These are phyloP conservation scores for Ustilago trichophora DNA, from an alignment of 1,284 basidiomycete genomes.

Conservation along the genomic window DNA sequence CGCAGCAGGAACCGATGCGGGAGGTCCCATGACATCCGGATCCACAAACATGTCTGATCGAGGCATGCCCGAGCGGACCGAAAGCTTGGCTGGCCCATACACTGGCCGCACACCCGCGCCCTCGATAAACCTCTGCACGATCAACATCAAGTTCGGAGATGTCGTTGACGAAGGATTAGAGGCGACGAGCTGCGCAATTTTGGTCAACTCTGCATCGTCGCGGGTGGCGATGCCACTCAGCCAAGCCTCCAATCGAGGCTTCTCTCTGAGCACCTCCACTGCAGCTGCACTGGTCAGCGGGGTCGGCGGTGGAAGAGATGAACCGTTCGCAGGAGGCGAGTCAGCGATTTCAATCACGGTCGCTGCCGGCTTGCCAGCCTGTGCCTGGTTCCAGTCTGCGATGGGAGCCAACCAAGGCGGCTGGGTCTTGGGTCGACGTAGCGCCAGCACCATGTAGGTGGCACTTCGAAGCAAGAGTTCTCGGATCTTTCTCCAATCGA, in stretches of 20 bases:
- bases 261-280: constrained; percentile 4
- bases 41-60: constrained; percentile 15
- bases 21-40: constrained; percentile 29
- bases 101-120: constrained; percentile 5
- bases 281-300: constrained; percentile 9
- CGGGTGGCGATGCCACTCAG: constrained; percentile 2
- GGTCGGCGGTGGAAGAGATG: background rate
- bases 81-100: constrained; percentile 18
- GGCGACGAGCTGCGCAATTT: constrained; percentile 16
- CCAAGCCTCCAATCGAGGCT: constrained; percentile 9
- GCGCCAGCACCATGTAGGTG: constrained; percentile 34
- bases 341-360: constrained; percentile 20
- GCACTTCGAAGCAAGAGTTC: constrained; percentile 34
- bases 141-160: constrained; percentile 19
- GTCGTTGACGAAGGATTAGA: constrained; percentile 20
- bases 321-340: constrained; percentile 6
- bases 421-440: constrained; percentile 24
- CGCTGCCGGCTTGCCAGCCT: constrained; percentile 1
- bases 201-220: constrained; percentile 28
- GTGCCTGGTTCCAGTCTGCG: constrained; percentile 16
- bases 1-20: background rate
- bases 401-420: constrained; percentile 26
- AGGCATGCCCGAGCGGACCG: constrained; percentile 13
- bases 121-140: constrained; percentile 24
- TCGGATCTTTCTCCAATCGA: constrained; percentile 27